These are phyloP conservation scores for Blepharisma undulans DNA, from an alignment of 169 alveolate species.

Conservation along the genomic window DNA sequence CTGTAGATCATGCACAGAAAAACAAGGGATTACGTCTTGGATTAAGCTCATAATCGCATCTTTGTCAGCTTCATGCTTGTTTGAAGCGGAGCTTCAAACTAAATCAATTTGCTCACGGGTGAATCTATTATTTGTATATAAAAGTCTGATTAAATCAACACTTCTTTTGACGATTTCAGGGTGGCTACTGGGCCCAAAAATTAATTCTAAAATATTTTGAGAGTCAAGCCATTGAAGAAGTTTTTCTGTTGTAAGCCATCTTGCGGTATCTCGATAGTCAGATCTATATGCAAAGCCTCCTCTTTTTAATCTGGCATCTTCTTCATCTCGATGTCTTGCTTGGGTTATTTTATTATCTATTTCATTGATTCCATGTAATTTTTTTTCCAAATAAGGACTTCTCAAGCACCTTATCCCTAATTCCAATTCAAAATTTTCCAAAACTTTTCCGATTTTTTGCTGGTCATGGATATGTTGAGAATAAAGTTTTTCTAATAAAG, in stretches of 20 bases:
- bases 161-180: constrained; percentile 23
- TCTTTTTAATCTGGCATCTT: background rate
- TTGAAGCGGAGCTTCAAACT: background rate
- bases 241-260: constrained; percentile 15
- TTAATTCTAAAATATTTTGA: background rate
- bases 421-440: constrained; percentile 37
- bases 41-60: constrained; percentile 7
- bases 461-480: background rate
- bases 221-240: constrained; percentile 23
- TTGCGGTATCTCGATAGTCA: background rate
- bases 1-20: background rate
- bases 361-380: constrained; percentile 24
- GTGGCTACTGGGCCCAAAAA: constrained; percentile 35
- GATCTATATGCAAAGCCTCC: background rate
- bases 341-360: background rate
- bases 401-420: background rate
- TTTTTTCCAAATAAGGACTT: background rate
- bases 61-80: constrained; percentile 31
- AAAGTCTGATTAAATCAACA: constrained; percentile 1
- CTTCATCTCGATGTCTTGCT: constrained; percentile 5
- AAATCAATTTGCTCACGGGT: background rate
- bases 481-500: background rate
- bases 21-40: constrained; percentile 20
- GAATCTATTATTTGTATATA: constrained; percentile 16
- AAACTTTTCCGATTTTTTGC: background rate